A percentile compares a stretch with the other conserved stretches of the same genome.
phyloP scores from a whole-genome alignment of 495 filamentous ascomycete species.

The Tetracladium setigerum region DNA sequence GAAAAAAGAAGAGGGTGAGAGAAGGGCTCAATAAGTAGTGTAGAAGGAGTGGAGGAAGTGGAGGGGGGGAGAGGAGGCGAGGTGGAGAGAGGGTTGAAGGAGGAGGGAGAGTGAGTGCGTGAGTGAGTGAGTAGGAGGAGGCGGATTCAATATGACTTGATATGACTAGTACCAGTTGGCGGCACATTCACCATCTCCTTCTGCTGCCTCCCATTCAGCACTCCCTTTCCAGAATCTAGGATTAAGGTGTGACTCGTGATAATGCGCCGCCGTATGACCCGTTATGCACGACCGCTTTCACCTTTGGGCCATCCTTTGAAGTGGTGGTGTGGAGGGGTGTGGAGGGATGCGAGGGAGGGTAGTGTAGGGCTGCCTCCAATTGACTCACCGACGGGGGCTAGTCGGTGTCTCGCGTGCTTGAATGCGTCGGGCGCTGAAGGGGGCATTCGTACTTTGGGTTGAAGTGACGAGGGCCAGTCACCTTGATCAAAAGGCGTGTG shows the following conservation, averaged over 20 bases:
- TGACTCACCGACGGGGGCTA: constrained; percentile 2
- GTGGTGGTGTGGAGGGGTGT: not conserved
- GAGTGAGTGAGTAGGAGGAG: not conserved
- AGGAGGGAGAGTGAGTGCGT: not conserved
- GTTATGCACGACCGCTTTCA: too few species aligned
- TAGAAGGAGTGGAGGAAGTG: not conserved
- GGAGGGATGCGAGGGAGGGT: not conserved
- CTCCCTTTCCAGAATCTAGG: not conserved
- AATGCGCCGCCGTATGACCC: too few species aligned
- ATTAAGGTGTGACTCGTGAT: not conserved
- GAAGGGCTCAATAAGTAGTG: constrained; percentile 12
- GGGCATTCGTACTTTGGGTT: not conserved
- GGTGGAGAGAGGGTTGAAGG: not conserved
- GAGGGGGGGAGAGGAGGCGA: not conserved
- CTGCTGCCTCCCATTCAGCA: too few species aligned
- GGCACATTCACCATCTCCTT: too few species aligned
- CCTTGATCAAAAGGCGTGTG: not conserved
- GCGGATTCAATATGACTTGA: constrained; percentile 2
- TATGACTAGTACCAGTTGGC: constrained; percentile 8
- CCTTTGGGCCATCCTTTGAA: too few species aligned
- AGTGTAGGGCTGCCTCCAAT: constrained; percentile 14
- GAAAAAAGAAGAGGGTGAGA: constrained; percentile 21
- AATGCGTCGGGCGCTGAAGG: not conserved
- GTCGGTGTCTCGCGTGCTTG: constrained; percentile 4
- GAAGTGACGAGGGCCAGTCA: not conserved